phyloP scores from a whole-genome alignment of 2,329 filamentous ascomycete genomes.

The Chaetomium sp. region DNA sequence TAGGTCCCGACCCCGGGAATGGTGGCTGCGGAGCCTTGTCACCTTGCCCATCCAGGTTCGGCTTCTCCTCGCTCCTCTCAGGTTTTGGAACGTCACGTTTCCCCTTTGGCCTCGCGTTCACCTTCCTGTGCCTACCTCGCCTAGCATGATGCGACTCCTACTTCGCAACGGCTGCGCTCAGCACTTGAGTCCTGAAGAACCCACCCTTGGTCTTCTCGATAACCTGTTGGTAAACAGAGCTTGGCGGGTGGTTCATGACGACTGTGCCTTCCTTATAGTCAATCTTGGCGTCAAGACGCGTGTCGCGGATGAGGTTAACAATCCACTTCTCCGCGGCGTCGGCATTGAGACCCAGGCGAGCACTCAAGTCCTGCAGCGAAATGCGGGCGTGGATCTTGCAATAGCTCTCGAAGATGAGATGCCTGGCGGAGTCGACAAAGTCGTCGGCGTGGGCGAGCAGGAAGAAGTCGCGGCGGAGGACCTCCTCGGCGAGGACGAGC shows the following conservation, averaged over 20 bases:
- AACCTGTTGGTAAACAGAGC: constrained; percentile 98
- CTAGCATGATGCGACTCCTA: constrained; percentile 5
- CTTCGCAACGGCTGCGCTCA: constrained; percentile 59
- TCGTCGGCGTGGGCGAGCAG: constrained; percentile 73
- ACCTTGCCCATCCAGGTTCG: too few relatives aligned
- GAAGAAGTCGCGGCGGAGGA: constrained; percentile 94
- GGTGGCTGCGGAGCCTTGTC: too few relatives aligned
- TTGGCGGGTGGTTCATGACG: constrained; percentile 98
- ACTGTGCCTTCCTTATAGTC: constrained; percentile 98
- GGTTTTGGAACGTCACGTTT: too few relatives aligned
- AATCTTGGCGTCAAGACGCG: constrained; percentile 95
- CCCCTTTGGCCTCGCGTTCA: too few relatives aligned
- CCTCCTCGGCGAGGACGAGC: constrained; percentile 79
- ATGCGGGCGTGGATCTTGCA: constrained; percentile 99
- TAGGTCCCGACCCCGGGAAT: background rate
- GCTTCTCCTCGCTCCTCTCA: too few relatives aligned
- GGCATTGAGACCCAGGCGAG: constrained; percentile 81
- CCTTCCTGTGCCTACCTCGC: background rate
- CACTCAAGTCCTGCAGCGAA: constrained; percentile 94
- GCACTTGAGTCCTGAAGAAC: constrained; percentile 96
- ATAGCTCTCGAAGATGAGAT: constrained; percentile 97
- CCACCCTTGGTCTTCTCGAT: constrained; percentile 98
- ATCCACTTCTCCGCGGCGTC: constrained; percentile 99
- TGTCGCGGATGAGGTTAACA: constrained; percentile 97
- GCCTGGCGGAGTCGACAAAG: constrained; percentile 89